Percentiles rank a stretch among this genome's conserved stretches.
phyloP scores from a whole-genome alignment of 2,329 filamentous ascomycete genomes.

The Claviceps citrina region DNA sequence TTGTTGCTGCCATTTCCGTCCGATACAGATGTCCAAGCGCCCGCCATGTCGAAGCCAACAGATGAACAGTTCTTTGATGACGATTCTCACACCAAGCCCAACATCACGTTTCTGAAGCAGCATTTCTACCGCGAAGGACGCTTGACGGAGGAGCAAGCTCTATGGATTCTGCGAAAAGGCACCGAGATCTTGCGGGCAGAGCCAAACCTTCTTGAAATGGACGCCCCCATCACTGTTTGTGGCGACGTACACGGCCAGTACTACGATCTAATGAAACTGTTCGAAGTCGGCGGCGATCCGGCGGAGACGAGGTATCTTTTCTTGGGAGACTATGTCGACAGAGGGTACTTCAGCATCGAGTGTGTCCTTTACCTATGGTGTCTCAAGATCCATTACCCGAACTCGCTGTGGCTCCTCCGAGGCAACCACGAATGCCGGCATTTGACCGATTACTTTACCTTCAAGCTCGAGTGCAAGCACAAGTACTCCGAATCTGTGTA shows the following conservation, averaged over 20 bases:
- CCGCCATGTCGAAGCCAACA: conserved; percentile 80
- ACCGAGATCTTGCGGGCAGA: conserved; percentile 77
- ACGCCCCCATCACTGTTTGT: conserved; percentile 95
- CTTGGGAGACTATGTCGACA: conserved; percentile 92
- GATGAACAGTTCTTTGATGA: conserved; percentile 91
- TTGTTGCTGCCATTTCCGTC: neutral
- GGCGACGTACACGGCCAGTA: conserved; percentile 98
- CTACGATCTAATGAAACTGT: conserved; percentile 98
- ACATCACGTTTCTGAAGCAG: conserved; percentile 89
- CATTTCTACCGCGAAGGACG: conserved; percentile 97
- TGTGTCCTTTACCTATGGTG: conserved; percentile 97
- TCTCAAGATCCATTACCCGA: conserved; percentile 97
- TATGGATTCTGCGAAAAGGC: conserved; percentile 85
- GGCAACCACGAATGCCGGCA: conserved; percentile 98
- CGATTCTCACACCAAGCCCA: conserved; percentile 71
- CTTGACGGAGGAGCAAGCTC: conserved; percentile 88
- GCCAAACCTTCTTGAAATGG: conserved; percentile 96
- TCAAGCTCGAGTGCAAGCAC: conserved; percentile 99
- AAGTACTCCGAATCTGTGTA: conserved; percentile 96
- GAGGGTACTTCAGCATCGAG: conserved; percentile 98
- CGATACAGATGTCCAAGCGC: conserved; percentile 82
- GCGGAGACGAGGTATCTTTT: conserved; percentile 94
- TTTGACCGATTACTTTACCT: conserved; percentile 98
- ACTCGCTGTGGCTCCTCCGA: conserved; percentile 89
- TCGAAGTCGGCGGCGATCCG: conserved; percentile 94